A percentile compares a stretch with the other conserved stretches of the same genome.
Conservation (phyloP, 2,329 filamentous ascomycete species). For the Diaporthe citrichinensis region DNA sequence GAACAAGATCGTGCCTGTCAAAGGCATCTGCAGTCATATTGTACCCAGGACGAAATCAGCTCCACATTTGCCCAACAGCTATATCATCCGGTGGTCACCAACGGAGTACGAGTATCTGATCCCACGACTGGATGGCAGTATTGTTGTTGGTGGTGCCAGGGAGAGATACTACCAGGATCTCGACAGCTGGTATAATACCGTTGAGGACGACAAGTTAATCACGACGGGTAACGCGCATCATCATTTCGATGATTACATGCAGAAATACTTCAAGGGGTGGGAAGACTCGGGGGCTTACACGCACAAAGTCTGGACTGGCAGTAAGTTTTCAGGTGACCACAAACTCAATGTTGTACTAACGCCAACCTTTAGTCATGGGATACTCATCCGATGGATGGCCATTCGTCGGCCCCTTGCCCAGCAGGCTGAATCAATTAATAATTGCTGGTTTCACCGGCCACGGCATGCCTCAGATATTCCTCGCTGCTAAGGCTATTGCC, state of each 20-base stretch:
- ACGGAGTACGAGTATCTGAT: slow-evolving; percentile 54
- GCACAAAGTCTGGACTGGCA: slow-evolving; percentile 59
- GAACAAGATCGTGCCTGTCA: slow-evolving; percentile 50
- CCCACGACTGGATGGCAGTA: slow-evolving; percentile 56
- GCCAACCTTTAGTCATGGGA: slow-evolving; percentile 54
- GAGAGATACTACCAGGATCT: slow-evolving; percentile 50
- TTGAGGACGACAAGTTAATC: slow-evolving; percentile 58
- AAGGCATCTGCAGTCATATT: slow-evolving; percentile 49
- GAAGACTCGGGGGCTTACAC: slow-evolving; percentile 55
- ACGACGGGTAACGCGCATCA: slow-evolving; percentile 49
- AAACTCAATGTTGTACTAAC: no score
- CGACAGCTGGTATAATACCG: slow-evolving; percentile 58
- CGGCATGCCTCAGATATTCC: slow-evolving; percentile 63
- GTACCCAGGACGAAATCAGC: slow-evolving; percentile 27
- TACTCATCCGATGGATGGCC: slow-evolving; percentile 59
- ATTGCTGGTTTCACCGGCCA: slow-evolving; percentile 65
- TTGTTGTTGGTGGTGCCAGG: slow-evolving; percentile 60
- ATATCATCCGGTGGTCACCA: slow-evolving; percentile 44
- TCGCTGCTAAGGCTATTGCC: slow-evolving; percentile 56
- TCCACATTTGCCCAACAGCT: slow-evolving; percentile 43
- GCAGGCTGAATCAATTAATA: slow-evolving; percentile 56
- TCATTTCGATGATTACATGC: slow-evolving; percentile 63
- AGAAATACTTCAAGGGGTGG: slow-evolving; percentile 60
- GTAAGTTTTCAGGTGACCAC: no score
- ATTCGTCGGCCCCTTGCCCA: slow-evolving; percentile 60